Percentiles rank a stretch among this genome's conserved stretches.
These are phyloP conservation scores for Acer saccharum DNA, from an alignment of 345 rosid genomes.

Conservation along the genomic window DNA sequence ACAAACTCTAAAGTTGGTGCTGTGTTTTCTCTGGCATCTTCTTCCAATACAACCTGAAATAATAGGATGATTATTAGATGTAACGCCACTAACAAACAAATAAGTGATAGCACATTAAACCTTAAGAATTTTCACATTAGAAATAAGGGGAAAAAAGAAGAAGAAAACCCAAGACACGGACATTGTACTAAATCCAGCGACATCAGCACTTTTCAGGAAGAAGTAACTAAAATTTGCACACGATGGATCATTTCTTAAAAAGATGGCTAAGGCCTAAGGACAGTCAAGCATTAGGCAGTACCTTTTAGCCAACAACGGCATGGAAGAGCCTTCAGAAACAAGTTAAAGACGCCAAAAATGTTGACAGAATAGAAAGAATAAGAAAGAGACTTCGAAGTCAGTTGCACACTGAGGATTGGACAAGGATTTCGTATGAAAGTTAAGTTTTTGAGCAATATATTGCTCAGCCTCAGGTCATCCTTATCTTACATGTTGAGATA, in stretches of 20 bases:
- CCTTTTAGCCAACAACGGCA: neutral
- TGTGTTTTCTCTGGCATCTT: conserved; percentile 38
- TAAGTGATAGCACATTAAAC: conserved; percentile 2
- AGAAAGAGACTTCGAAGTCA: no score
- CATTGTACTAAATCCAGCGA: neutral
- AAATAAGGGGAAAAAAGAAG: neutral
- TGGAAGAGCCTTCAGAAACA: neutral
- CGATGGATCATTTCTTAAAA: neutral
- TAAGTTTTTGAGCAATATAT: neutral
- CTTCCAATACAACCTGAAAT: conserved; percentile 57
- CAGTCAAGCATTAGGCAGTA: neutral
- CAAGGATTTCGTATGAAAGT: neutral
- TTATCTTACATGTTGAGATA: neutral
- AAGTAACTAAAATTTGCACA: neutral
- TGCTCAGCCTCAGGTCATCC: neutral
- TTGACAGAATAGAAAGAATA: neutral
- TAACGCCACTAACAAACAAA: neutral
- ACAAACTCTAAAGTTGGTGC: conserved; percentile 60
- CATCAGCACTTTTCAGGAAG: neutral
- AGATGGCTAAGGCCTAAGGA: neutral
- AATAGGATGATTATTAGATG: conserved; percentile 13
- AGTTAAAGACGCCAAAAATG: neutral
- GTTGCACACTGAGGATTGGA: no score
- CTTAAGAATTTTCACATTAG: neutral
- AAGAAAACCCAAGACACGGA: neutral